Conservation (phyloP, 768 basidiomycete genomes). For the Termitomyces sp. region DNA sequence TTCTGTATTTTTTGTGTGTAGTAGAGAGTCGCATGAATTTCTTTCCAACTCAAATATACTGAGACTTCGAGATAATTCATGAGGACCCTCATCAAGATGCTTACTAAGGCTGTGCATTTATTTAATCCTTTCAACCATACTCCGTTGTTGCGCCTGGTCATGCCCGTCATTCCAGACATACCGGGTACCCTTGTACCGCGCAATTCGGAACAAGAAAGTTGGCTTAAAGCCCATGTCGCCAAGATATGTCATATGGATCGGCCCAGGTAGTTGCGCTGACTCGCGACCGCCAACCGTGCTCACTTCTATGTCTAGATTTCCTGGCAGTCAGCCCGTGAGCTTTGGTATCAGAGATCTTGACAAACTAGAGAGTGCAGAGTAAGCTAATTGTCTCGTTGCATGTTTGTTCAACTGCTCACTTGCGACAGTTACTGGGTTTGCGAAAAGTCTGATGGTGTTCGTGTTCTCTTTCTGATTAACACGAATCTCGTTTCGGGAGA, state of each 20-base stretch:
- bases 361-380: conserved; percentile 84
- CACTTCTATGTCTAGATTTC: conserved; percentile 54
- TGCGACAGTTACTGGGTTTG: conserved; percentile 90
- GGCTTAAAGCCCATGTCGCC: conserved; percentile 62
- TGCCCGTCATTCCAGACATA: conserved; percentile 63
- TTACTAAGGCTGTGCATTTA: conserved; percentile 8
- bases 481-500: conserved; percentile 44
- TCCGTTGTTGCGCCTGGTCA: conserved; percentile 15
- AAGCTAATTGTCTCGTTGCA: conserved; percentile 19
- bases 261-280: conserved; percentile 44
- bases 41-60: neutral
- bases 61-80: neutral
- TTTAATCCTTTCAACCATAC: neutral
- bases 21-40: neutral
- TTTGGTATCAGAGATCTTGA: conserved; percentile 67
- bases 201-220: conserved; percentile 54
- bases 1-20: conserved; percentile 14
- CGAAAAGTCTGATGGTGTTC: conserved; percentile 95
- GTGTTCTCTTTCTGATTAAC: conserved; percentile 79
- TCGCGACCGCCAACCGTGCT: neutral
- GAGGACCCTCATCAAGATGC: neutral
- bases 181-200: conserved; percentile 55
- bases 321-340: conserved; percentile 94
- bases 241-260: conserved; percentile 58
- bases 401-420: neutral